Conservation (phyloP, 176 grass and related monocot species). For the Otatea glauca region DNA sequence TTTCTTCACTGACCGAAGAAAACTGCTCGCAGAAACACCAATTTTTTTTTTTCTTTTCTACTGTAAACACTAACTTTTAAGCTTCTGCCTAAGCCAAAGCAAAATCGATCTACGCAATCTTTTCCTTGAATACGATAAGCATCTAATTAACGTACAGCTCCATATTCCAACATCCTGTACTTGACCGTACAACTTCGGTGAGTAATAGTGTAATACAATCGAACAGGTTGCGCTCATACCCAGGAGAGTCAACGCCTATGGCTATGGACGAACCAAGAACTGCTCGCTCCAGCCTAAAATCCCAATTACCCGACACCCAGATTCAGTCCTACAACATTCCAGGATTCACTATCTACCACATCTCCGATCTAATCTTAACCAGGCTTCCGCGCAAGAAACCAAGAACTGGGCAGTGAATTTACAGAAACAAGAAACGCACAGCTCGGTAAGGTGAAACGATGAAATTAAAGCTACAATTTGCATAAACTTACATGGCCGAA, state of each 20-base stretch:
- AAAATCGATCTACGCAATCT: neutral
- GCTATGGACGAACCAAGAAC: neutral
- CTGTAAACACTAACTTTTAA: neutral
- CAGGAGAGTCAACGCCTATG: slow-evolving; percentile 5
- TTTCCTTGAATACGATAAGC: neutral
- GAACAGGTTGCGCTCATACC: slow-evolving; percentile 19
- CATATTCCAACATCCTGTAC: neutral
- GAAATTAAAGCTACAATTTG: neutral
- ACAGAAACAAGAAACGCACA: neutral
- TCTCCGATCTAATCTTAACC: neutral
- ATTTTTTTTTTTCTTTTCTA: neutral
- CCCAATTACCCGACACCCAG: neutral
- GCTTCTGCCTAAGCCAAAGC: neutral
- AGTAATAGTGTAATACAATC: slow-evolving; percentile 20
- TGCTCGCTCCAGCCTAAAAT: neutral
- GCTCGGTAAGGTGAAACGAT: neutral
- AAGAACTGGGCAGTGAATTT: slow-evolving; percentile 18
- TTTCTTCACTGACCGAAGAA: neutral
- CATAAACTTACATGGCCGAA: slow-evolving; percentile 33
- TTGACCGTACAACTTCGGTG: neutral
- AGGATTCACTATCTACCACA: slow-evolving; percentile 6
- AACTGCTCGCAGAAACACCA: neutral
- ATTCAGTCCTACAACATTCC: slow-evolving; percentile 28
- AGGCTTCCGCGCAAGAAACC: slow-evolving; percentile 11
- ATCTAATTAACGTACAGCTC: neutral